Evolutionary conservation across 208 protist genomes (phyloP).

Genomic region (Wallacemonas rigidus): DNA sequence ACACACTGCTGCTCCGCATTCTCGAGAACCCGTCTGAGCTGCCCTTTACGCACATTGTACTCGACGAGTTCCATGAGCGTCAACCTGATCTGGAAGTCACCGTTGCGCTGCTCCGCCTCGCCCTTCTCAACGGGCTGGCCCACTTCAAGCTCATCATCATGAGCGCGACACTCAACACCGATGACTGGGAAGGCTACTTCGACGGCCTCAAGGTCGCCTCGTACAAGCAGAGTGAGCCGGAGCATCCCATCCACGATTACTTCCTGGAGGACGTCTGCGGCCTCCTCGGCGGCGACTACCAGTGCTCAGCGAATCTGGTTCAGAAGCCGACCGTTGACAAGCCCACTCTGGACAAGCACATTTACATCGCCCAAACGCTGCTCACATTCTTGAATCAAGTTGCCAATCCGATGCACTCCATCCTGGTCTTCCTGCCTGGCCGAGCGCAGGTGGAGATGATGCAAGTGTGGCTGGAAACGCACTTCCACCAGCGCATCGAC

Average conservation of each 20-base stretch:
- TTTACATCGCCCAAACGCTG: conserved; percentile 64
- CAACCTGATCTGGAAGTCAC: conserved; percentile 94
- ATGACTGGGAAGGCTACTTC: conserved; percentile 90
- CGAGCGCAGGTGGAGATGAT: conserved; percentile 70
- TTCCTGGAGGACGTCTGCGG: conserved; percentile 80
- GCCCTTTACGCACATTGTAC: conserved; percentile 89
- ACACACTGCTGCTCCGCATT: conserved; percentile 81
- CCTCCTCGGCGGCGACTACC: conserved; percentile 66
- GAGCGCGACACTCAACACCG: conserved; percentile 90
- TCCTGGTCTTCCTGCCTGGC: conserved; percentile 95
- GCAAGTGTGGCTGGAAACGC: conserved; percentile 44
- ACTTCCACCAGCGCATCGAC: conserved; percentile 67
- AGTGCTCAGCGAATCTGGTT: conserved; percentile 32
- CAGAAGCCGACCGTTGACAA: conserved; percentile 48
- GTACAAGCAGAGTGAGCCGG: conserved; percentile 75
- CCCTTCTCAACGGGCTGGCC: conserved; percentile 43
- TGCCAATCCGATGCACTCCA: conserved; percentile 61
- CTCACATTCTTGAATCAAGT: conserved; percentile 65
- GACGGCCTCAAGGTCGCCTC: conserved; percentile 65
- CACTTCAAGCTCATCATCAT: conserved; percentile 88
- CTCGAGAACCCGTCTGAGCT: conserved; percentile 53
- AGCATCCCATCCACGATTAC: conserved; percentile 87
- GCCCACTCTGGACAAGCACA: conserved; percentile 56
- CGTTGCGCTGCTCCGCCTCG: conserved; percentile 84
- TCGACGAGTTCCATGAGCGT: conserved; percentile 95